Evolutionary conservation across 2,329 filamentous ascomycete genomes (phyloP).

Genomic region (Venturiaceae sp.): DNA sequence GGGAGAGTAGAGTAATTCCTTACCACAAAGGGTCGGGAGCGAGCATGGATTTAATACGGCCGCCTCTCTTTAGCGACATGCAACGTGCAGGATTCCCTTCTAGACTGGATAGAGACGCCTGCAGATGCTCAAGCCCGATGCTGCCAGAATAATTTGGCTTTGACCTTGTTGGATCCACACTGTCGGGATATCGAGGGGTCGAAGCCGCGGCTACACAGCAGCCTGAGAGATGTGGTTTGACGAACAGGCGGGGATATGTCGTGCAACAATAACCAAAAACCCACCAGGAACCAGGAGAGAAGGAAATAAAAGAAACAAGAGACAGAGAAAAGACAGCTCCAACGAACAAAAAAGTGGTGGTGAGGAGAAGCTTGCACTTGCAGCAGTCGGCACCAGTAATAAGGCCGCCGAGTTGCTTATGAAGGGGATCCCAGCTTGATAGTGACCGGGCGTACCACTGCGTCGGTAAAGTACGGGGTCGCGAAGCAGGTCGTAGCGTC

Average conservation of each 20-base stretch:
- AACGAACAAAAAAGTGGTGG: background rate
- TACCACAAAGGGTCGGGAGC: background rate
- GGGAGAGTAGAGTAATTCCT: background rate
- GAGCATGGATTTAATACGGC: background rate
- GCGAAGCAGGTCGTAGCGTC: background rate
- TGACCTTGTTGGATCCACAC: background rate
- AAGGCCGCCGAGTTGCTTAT: background rate
- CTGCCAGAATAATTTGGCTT: background rate
- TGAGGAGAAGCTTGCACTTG: background rate
- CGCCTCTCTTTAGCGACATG: background rate
- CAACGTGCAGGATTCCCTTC: background rate
- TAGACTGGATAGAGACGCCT: background rate
- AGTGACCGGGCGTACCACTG: background rate
- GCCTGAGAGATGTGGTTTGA: background rate
- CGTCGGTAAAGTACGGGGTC: no score
- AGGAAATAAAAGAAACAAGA: background rate
- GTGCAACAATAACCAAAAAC: background rate
- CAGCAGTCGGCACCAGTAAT: constrained; percentile 2
- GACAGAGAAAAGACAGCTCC: background rate
- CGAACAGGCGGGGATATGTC: background rate
- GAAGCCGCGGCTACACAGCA: background rate
- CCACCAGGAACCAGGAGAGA: background rate
- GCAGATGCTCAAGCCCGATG: background rate
- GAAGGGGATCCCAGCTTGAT: background rate
- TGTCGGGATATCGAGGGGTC: background rate